Conservation (phyloP, 306 rosid species). For the Senna tora region DNA sequence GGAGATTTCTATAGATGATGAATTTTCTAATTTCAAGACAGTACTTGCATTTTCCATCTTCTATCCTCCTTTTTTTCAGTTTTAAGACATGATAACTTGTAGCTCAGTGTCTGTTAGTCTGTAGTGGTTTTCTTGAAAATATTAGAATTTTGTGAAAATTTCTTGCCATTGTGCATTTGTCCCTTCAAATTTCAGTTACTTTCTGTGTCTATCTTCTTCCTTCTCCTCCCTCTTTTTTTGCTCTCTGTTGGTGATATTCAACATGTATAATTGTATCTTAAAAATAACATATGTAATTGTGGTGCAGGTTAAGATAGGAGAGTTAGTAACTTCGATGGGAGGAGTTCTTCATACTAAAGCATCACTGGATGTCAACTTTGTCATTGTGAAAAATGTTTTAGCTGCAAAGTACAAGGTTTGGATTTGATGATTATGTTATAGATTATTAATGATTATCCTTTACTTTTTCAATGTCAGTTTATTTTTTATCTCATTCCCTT, state of each 20-base stretch:
- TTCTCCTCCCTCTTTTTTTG: conserved; percentile 8
- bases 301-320: conserved; percentile 71
- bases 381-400: conserved; percentile 82
- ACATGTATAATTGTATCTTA: conserved; percentile 13
- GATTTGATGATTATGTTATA: conserved; percentile 27
- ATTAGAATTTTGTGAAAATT: conserved; percentile 4
- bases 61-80: background rate
- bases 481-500: background rate
- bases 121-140: conserved; percentile 20
- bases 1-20: background rate
- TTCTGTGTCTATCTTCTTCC: conserved; percentile 26
- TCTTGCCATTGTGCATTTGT: conserved; percentile 4
- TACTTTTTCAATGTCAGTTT: conserved; percentile 10
- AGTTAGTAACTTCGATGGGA: conserved; percentile 85
- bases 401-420: conserved; percentile 93
- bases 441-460: conserved; percentile 24
- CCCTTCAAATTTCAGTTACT: conserved; percentile 30
- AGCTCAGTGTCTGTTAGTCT: conserved; percentile 3
- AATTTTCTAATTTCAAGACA: background rate
- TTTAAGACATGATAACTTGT: conserved; percentile 2
- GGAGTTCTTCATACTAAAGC: conserved; percentile 71
- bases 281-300: no score
- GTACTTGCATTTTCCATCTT: background rate
- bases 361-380: conserved; percentile 76
- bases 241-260: conserved; percentile 18